Evolutionary conservation across 1,139 yeast species (phyloP).

Genomic region (Yarrowia galli): DNA sequence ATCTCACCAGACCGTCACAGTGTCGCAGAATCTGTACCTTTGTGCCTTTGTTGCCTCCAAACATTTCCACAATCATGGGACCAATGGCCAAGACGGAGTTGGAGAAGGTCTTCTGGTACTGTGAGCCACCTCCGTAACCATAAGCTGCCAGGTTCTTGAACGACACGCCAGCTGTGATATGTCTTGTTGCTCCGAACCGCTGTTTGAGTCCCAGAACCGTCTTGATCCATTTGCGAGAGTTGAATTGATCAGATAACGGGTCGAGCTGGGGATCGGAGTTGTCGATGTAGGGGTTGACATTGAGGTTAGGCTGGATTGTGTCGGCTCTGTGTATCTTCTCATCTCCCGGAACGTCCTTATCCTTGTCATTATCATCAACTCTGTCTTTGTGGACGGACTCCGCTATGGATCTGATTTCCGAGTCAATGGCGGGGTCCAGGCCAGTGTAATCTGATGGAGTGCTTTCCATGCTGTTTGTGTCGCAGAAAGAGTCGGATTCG

Average conservation of each 20-base stretch:
- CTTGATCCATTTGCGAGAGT: conserved; percentile 24
- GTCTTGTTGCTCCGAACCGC: conserved; percentile 1
- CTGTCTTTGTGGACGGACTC: conserved; percentile 6
- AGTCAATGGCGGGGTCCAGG: conserved; percentile 17
- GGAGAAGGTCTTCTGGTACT: conserved; percentile 27
- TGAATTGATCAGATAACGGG: conserved; percentile 16
- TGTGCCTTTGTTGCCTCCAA: conserved; percentile 18
- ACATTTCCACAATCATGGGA: background rate
- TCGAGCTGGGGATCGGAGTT: conserved; percentile 9
- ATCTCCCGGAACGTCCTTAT: background rate
- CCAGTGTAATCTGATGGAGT: conserved; percentile 19
- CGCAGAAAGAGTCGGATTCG: too few relatives aligned
- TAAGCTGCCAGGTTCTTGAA: background rate
- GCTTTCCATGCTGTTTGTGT: background rate
- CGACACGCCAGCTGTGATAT: conserved; percentile 12
- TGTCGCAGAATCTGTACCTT: conserved; percentile 27
- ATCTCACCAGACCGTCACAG: conserved; percentile 41
- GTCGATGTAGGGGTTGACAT: conserved; percentile 21
- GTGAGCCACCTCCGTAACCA: conserved; percentile 19
- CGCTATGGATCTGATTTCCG: conserved; percentile 14
- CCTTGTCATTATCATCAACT: background rate
- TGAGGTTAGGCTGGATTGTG: conserved; percentile 2
- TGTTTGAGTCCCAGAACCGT: conserved; percentile 1
- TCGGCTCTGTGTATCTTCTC: background rate
- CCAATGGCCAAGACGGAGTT: conserved; percentile 11